phyloP scores from a whole-genome alignment of 345 rosid species.

The Ricinus communis region DNA sequence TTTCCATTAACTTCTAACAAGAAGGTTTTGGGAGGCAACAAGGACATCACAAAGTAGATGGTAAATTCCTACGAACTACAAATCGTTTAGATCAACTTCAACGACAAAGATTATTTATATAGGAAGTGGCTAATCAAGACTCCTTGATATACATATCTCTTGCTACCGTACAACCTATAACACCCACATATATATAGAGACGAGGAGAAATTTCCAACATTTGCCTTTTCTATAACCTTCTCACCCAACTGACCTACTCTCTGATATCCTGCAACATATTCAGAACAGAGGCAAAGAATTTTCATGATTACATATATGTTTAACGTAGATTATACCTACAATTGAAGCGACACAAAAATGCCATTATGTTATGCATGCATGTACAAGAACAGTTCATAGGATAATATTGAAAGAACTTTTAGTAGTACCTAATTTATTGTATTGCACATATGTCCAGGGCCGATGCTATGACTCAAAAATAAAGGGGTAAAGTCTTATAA shows the following conservation, averaged over 20 bases:
- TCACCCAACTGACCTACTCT: neutral
- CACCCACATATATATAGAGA: neutral
- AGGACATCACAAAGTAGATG: no score
- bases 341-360: no score
- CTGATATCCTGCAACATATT: neutral
- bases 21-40: no score
- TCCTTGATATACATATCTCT: neutral
- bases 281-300: neutral
- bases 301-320: neutral
- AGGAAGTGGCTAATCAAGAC: neutral
- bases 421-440: no score
- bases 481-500: no score
- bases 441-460: no score
- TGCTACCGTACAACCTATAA: neutral
- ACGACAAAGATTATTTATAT: neutral
- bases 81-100: neutral
- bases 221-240: constrained; percentile 10
- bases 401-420: no score
- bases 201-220: neutral
- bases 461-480: no score
- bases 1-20: no score
- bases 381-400: no score
- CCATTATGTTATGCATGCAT: no score
- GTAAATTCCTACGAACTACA: neutral
- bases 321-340: no score